Conservation (phyloP, 208 protist species). For the Paratrypanosoma confusum region DNA sequence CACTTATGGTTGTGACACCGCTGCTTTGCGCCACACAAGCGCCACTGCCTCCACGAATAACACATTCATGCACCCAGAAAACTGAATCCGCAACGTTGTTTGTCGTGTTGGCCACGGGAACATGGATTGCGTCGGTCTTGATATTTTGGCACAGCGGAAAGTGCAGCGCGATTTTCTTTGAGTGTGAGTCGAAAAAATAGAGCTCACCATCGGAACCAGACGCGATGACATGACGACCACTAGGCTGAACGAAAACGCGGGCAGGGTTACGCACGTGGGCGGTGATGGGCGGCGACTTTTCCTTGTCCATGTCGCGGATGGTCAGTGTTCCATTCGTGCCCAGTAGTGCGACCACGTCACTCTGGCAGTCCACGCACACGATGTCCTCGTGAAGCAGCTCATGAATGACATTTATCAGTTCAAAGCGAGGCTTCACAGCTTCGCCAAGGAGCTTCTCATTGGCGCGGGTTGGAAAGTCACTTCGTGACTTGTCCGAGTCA, state of each 20-base stretch:
- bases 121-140: too few species aligned
- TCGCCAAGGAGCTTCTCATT: too few species aligned
- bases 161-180: too few species aligned
- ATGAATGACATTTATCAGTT: conserved; percentile 18
- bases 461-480: too few species aligned
- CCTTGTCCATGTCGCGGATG: conserved; percentile 29
- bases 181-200: conserved; percentile 25
- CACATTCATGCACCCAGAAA: too few species aligned
- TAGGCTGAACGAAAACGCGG: conserved; percentile 60
- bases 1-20: background rate
- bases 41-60: too few species aligned
- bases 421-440: conserved; percentile 16
- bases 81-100: too few species aligned
- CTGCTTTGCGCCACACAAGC: too few species aligned
- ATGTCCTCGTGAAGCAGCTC: conserved; percentile 20
- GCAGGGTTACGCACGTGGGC: conserved; percentile 42
- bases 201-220: conserved; percentile 49
- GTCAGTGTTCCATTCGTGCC: conserved; percentile 27
- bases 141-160: too few species aligned
- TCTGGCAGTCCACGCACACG: conserved; percentile 47
- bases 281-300: conserved; percentile 15
- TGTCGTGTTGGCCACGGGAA: too few species aligned
- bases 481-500: too few species aligned
- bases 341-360: conserved; percentile 40
- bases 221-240: conserved; percentile 28